Evolutionary conservation across 2,329 filamentous ascomycete species (phyloP).

Genomic region (Aspergillus pseudoviridinutans): DNA sequence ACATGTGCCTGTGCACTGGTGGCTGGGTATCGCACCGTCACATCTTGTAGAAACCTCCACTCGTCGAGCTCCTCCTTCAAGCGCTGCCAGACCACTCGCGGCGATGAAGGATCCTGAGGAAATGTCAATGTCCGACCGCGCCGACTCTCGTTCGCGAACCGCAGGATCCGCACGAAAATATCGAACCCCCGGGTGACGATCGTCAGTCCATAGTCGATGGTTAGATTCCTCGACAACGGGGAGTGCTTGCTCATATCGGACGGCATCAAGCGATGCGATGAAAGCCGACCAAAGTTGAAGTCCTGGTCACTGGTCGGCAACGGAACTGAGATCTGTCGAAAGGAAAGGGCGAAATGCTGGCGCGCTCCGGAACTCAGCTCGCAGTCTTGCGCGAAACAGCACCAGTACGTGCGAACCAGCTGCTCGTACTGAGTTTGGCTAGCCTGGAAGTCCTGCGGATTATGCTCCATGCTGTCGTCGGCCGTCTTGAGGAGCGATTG

Average conservation of each 20-base stretch:
- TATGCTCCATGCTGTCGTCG: conserved; percentile 36
- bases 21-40: conserved; percentile 30
- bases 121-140: conserved; percentile 20
- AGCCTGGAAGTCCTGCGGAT: conserved; percentile 30
- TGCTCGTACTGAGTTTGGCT: conserved; percentile 34
- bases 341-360: conserved; percentile 35
- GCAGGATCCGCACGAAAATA: conserved; percentile 34
- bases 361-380: conserved; percentile 35
- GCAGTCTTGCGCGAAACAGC: conserved; percentile 36
- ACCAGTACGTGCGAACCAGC: conserved; percentile 37
- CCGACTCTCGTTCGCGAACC: conserved; percentile 35
- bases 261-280: conserved; percentile 25
- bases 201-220: conserved; percentile 31
- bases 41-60: conserved; percentile 32
- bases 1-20: conserved; percentile 34
- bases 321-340: conserved; percentile 34
- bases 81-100: conserved; percentile 24
- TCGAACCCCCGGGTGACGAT: conserved; percentile 36
- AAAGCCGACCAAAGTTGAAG: conserved; percentile 29
- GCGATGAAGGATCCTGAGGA: conserved; percentile 8
- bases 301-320: conserved; percentile 34
- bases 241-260: conserved; percentile 24
- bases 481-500: conserved; percentile 34
- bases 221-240: conserved; percentile 17
- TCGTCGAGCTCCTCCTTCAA: conserved; percentile 33